phyloP scores from a whole-genome alignment of 2,329 filamentous ascomycete species.

The Diplodia mutila region DNA sequence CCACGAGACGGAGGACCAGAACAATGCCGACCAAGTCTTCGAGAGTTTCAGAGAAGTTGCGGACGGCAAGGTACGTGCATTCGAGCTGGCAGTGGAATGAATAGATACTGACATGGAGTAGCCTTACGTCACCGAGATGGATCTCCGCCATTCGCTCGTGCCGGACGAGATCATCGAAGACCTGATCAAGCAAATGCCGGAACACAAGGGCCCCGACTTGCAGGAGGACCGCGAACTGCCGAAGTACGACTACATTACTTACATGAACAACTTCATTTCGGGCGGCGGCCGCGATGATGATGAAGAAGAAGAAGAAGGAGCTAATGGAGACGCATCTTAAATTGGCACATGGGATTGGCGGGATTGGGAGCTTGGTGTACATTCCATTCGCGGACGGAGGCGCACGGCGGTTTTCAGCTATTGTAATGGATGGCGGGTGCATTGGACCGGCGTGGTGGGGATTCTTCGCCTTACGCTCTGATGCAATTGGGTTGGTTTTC shows the following conservation, averaged over 20 bases:
- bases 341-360: not conserved
- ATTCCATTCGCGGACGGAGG: slow-evolving; percentile 15
- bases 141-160: slow-evolving; percentile 90
- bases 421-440: slow-evolving; percentile 17
- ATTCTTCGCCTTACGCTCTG: slow-evolving; percentile 9
- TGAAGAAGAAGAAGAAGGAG: too few species aligned
- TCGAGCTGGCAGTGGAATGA: not conserved
- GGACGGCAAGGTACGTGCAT: slow-evolving; percentile 74
- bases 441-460: slow-evolving; percentile 21
- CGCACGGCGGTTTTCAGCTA: slow-evolving; percentile 16
- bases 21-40: slow-evolving; percentile 97
- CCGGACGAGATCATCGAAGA: slow-evolving; percentile 97
- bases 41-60: slow-evolving; percentile 97
- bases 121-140: slow-evolving; percentile 97
- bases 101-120: slow-evolving; percentile 33
- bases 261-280: slow-evolving; percentile 77
- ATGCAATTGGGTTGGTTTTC: slow-evolving; percentile 18
- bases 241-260: slow-evolving; percentile 95
- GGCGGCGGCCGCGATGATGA: slow-evolving; percentile 25
- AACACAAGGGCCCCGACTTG: slow-evolving; percentile 81
- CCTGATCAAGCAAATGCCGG: slow-evolving; percentile 82
- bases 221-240: slow-evolving; percentile 80
- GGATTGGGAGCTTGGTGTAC: slow-evolving; percentile 20
- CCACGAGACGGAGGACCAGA: slow-evolving; percentile 97
- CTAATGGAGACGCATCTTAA: slow-evolving; percentile 27